Evolutionary conservation across 495 filamentous ascomycete species (phyloP).

Genomic region (Sporormia fimetaria): DNA sequence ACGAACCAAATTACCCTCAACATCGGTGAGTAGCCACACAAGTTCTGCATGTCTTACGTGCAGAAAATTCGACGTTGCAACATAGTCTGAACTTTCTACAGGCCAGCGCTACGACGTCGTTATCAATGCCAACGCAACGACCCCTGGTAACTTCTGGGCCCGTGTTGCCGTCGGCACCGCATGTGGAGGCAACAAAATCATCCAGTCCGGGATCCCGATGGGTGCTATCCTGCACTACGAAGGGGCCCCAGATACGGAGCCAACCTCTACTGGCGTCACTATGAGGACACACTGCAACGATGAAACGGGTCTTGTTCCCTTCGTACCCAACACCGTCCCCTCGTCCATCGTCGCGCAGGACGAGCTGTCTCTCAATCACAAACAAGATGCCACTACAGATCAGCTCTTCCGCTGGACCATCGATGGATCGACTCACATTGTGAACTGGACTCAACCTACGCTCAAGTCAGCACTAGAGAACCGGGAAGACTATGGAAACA

Average conservation of each 20-base stretch:
- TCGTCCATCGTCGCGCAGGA: conserved; percentile 12
- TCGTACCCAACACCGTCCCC: conserved; percentile 26
- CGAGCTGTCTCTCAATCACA: conserved; percentile 25
- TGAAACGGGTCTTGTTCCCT: conserved; percentile 17
- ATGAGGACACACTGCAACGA: conserved; percentile 17
- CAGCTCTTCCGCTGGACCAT: conserved; percentile 31
- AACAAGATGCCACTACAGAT: conserved; percentile 15
- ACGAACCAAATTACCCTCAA: conserved; percentile 24
- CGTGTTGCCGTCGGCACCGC: conserved; percentile 24
- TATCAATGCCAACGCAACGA: conserved; percentile 30
- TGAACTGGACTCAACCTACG: conserved; percentile 30
- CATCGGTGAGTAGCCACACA: conserved; percentile 24
- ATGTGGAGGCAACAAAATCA: conserved; percentile 17
- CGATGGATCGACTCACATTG: conserved; percentile 28
- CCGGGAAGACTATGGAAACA: conserved; percentile 21
- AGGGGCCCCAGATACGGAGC: conserved; percentile 5
- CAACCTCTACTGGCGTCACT: conserved; percentile 15
- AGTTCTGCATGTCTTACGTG: too few relatives aligned
- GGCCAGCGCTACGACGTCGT: conserved; percentile 35
- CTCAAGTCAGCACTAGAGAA: conserved; percentile 25
- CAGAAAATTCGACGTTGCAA: too few relatives aligned
- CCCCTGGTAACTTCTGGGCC: conserved; percentile 33
- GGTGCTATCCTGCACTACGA: conserved; percentile 22
- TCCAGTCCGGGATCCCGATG: conserved; percentile 5
- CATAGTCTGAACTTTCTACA: conserved; percentile 3